These are phyloP conservation scores for Wallemia ichthyophaga DNA, from an alignment of 1,284 basidiomycete species.

Conservation along the genomic window DNA sequence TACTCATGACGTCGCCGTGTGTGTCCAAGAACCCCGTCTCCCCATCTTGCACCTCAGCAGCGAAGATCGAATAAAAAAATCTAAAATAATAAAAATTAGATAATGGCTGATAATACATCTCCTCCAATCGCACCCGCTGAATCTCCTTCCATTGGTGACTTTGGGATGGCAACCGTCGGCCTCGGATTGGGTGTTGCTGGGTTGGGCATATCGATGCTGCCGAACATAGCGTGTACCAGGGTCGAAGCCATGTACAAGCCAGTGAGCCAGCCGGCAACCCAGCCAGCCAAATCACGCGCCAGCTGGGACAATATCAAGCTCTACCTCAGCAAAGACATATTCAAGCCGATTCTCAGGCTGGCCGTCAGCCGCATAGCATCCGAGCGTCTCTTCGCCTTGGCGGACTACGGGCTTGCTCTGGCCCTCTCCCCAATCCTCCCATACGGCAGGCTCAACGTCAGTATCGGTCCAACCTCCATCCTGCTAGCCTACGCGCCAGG, in stretches of 20 bases:
- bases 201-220: neutral
- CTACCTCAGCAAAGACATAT: neutral
- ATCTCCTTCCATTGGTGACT: neutral
- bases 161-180: neutral
- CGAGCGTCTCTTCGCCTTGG: neutral
- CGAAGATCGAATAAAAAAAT: too few relatives aligned
- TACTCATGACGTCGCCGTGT: too few relatives aligned
- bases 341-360: neutral
- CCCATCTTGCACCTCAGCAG: too few relatives aligned
- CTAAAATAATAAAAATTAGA: too few relatives aligned
- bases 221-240: neutral
- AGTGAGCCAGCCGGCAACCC: neutral
- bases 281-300: neutral
- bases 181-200: neutral
- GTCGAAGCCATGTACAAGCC: neutral
- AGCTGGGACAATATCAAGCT: neutral
- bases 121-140: neutral
- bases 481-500: neutral
- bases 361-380: neutral
- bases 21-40: too few relatives aligned
- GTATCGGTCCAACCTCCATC: neutral
- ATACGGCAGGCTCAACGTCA: neutral
- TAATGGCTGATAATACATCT: neutral
- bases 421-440: neutral
- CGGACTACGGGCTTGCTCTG: neutral